These are phyloP conservation scores for Gossypium herbaceum DNA, from an alignment of 345 rosid genomes.

Conservation along the genomic window DNA sequence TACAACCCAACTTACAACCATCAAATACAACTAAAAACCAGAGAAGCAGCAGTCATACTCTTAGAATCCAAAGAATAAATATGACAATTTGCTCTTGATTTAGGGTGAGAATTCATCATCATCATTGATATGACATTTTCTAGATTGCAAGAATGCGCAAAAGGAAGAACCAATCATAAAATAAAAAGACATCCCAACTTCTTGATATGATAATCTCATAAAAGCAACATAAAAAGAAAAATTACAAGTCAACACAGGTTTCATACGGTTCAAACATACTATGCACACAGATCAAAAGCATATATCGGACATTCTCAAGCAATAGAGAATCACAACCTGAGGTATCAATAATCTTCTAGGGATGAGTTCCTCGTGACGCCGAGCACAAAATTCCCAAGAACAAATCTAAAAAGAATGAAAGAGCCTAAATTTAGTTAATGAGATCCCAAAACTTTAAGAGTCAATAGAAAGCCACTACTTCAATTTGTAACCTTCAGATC, in stretches of 20 bases:
- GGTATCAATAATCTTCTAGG: conserved; percentile 87
- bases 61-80: background rate
- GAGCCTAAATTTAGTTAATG: conserved; percentile 5
- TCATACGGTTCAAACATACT: background rate
- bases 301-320: background rate
- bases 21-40: background rate
- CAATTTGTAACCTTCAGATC: conserved; percentile 65
- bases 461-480: background rate
- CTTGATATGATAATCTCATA: background rate
- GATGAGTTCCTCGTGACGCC: conserved; percentile 95
- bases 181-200: background rate
- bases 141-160: background rate
- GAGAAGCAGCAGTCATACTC: background rate
- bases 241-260: background rate
- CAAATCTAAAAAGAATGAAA: conserved; percentile 53
- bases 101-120: background rate
- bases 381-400: conserved; percentile 99
- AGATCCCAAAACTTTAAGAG: background rate
- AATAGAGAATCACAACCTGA: conserved; percentile 47
- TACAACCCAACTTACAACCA: conserved; percentile 13
- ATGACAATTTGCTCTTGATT: background rate
- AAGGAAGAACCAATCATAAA: background rate
- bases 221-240: conserved; percentile 3
- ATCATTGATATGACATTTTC: background rate
- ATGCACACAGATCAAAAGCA: conserved; percentile 6